Evolutionary conservation across 1,284 basidiomycete species (phyloP).

Genomic region (Leccinum laetum): DNA sequence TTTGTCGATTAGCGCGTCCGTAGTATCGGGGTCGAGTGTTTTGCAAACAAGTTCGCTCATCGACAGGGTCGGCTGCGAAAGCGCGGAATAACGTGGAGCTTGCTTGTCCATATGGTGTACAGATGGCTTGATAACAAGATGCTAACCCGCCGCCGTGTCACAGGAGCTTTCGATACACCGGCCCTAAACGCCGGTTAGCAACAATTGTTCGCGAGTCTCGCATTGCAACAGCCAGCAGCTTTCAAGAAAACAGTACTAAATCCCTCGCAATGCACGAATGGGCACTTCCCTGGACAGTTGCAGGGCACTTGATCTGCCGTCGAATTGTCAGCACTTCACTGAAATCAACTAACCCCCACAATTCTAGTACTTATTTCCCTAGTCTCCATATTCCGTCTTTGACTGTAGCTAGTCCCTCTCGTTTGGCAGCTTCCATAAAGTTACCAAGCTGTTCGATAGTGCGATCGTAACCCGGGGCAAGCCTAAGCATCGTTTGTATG

Average conservation of each 20-base stretch:
- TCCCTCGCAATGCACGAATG: neutral
- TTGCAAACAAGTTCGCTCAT: slow-evolving; percentile 78
- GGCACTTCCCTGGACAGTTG: neutral
- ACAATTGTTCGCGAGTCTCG: neutral
- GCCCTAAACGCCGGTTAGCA: slow-evolving; percentile 28
- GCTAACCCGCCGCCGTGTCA: neutral
- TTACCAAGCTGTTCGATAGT: slow-evolving; percentile 71
- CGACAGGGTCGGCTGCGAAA: slow-evolving; percentile 59
- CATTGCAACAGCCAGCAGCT: slow-evolving; percentile 8
- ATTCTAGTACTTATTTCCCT: slow-evolving; percentile 25
- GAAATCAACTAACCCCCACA: neutral
- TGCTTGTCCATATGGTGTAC: slow-evolving; percentile 24
- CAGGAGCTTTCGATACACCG: slow-evolving; percentile 14
- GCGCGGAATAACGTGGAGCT: slow-evolving; percentile 56
- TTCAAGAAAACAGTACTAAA: slow-evolving; percentile 1
- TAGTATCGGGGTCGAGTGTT: slow-evolving; percentile 69
- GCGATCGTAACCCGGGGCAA: slow-evolving; percentile 78
- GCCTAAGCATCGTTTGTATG: slow-evolving; percentile 82
- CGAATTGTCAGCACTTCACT: neutral
- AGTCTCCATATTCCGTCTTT: slow-evolving; percentile 78
- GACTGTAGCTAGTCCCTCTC: slow-evolving; percentile 72
- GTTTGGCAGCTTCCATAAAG: slow-evolving; percentile 78
- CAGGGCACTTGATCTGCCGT: neutral
- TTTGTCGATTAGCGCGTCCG: slow-evolving; percentile 75
- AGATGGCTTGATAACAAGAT: slow-evolving; percentile 18